These are phyloP conservation scores for Lyophyllum atratum DNA, from an alignment of 768 basidiomycete species.

Conservation along the genomic window DNA sequence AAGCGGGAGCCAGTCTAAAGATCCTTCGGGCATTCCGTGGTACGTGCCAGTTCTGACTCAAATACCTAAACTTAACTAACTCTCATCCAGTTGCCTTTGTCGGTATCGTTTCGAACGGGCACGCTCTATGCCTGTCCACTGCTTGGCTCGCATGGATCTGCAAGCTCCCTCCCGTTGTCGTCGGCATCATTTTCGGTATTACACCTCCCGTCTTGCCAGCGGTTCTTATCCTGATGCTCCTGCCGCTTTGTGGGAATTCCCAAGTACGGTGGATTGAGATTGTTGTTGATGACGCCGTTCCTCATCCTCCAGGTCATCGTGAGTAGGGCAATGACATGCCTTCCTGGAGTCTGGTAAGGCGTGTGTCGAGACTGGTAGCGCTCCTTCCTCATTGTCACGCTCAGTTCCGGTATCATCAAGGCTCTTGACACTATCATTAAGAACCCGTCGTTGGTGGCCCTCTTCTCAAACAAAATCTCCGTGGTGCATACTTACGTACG, in stretches of 20 bases:
- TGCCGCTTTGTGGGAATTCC: conserved; percentile 92
- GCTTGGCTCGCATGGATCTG: conserved; percentile 87
- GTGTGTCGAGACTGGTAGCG: conserved; percentile 51
- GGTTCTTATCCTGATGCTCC: conserved; percentile 87
- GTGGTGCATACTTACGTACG: conserved; percentile 79
- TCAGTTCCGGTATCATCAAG: conserved; percentile 81
- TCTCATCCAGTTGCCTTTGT: conserved; percentile 68
- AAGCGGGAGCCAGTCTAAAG: conserved; percentile 76
- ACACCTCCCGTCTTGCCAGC: conserved; percentile 86
- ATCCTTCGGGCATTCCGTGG: conserved; percentile 88
- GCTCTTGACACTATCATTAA: conserved; percentile 63
- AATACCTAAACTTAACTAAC: background rate
- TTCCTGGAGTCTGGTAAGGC: background rate
- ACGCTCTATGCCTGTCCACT: conserved; percentile 61
- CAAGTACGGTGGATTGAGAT: conserved; percentile 77
- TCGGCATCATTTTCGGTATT: conserved; percentile 87
- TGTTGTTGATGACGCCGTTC: conserved; percentile 89
- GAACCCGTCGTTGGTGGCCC: conserved; percentile 72
- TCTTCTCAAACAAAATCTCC: conserved; percentile 79
- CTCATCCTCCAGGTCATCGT: conserved; percentile 93
- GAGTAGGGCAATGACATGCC: conserved; percentile 32
- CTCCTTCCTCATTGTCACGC: conserved; percentile 89
- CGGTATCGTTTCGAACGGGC: conserved; percentile 82
- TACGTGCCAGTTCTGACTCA: conserved; percentile 25
- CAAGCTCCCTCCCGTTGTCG: conserved; percentile 57